These are phyloP conservation scores for Aspergillus fructus DNA, from an alignment of 2,329 filamentous ascomycete genomes.

Conservation along the genomic window DNA sequence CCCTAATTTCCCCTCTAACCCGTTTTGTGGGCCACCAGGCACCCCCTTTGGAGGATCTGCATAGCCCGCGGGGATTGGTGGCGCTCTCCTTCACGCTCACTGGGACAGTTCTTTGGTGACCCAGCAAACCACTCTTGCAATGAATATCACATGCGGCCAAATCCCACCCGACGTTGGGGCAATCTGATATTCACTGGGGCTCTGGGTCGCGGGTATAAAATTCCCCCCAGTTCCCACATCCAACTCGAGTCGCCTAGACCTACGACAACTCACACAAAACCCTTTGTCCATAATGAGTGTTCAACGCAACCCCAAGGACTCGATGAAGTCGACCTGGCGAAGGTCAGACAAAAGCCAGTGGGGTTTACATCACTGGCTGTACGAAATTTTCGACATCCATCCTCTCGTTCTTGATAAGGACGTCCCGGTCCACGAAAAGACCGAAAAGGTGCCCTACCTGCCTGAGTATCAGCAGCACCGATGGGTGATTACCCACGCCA, in stretches of 20 bases:
- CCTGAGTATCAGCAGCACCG: constrained; percentile 36
- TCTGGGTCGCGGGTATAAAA: background rate
- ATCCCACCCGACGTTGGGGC: background rate
- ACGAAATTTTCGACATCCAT: constrained; percentile 32
- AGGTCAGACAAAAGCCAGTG: constrained; percentile 27
- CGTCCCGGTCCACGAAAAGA: constrained; percentile 42
- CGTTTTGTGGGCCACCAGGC: background rate
- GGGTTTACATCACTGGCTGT: constrained; percentile 33
- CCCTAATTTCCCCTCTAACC: constrained; percentile 1
- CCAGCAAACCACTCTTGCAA: background rate
- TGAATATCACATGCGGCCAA: constrained; percentile 3
- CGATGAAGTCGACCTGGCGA: constrained; percentile 45
- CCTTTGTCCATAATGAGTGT: constrained; percentile 36
- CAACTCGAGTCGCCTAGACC: background rate
- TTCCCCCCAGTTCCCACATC: background rate
- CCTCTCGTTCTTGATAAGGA: constrained; percentile 27
- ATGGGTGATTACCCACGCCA: constrained; percentile 43
- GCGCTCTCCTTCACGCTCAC: background rate
- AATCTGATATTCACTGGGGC: background rate
- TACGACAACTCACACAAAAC: constrained; percentile 40
- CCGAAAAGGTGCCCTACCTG: constrained; percentile 43
- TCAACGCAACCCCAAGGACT: constrained; percentile 31
- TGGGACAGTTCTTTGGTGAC: background rate
- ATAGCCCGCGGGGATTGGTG: constrained; percentile 12
- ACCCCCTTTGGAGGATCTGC: constrained; percentile 13